phyloP scores from a whole-genome alignment of 257 asterid species.

The Verbascum thapsus region DNA sequence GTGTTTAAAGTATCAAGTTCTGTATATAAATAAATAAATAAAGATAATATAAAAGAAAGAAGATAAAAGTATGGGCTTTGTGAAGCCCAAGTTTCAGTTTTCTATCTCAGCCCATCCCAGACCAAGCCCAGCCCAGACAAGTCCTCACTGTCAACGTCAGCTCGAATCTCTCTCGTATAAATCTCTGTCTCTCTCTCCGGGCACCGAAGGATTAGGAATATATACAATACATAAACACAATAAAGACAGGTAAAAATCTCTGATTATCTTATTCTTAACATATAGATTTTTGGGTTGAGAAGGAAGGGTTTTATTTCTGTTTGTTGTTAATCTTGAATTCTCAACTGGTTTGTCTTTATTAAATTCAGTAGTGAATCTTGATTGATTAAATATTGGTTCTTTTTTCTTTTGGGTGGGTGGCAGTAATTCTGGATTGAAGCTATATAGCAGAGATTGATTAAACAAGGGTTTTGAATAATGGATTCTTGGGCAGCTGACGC shows the following conservation, averaged over 20 bases:
- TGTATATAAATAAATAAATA: no score
- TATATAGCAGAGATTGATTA: conserved; percentile 14
- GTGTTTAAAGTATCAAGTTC: no score
- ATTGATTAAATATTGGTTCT: not conserved
- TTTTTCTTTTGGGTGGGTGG: conserved; percentile 6
- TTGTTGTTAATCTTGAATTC: not conserved
- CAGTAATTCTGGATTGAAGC: conserved; percentile 20
- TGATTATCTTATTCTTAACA: not conserved
- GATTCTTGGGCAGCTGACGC: conserved; percentile 42
- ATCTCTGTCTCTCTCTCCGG: not conserved
- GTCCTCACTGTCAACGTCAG: conserved; percentile 21
- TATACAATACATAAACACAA: conserved; percentile 11
- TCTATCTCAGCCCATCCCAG: no score
- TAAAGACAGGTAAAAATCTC: conserved; percentile 17
- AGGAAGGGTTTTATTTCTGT: not conserved
- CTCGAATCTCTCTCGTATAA: conserved; percentile 25
- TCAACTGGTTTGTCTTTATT: no score
- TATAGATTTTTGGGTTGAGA: not conserved
- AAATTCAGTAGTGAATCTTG: not conserved
- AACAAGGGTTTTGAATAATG: conserved; percentile 33
- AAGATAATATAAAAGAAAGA: no score
- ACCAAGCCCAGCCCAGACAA: conserved; percentile 31
- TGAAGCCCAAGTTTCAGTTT: no score
- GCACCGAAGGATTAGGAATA: conserved; percentile 19
- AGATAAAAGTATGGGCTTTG: no score